Base-by-base conservation (phyloP, 2,329 filamentous ascomycete species). In the Torrubiellomyces zombiae region DNA sequence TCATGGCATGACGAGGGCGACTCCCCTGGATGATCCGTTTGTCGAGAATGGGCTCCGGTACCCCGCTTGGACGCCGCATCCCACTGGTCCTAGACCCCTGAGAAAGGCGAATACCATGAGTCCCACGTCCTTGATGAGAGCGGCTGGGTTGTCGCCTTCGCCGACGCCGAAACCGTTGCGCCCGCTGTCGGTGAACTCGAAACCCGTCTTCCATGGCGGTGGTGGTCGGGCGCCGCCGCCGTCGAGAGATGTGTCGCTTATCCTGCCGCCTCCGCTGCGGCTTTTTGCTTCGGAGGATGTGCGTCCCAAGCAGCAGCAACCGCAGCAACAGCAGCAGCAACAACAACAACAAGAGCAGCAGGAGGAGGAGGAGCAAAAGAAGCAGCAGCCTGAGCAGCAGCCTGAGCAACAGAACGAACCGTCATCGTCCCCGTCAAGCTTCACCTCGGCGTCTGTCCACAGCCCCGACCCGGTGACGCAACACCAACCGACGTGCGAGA, bases 21-120 rank as follows among this genome's bases (percentile, higher is more conserved):
- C 12, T 2, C 25, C 4, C 13, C n/a, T 26, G 2, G 29, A 39
- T 13, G 50, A 53, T 16, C 48, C 50, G 0, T 53, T 53, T 23
- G 35, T 48, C 1, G 47, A 47, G 13, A 20, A 20, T n/a, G 26
- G 18, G n/a, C n/a, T n/a, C n/a, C n/a, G n/a, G n/a, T n/a, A n/a
- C 5, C 24, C 16, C 2, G 23, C 22, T 0, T 25, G 13, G 16
- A 18, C 20, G 20, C 25, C 14, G n/a, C 24, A 30, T 7, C 29
- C 28, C 2, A 25, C 21, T 4, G 31, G 33, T 4, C 31, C 35
- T 8, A 31, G 35, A 13, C 31, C 35, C 7, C 21, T 36, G 23
- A 19, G 34, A 16, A 29, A 32, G 6, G 29, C 19, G 9, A 42
- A 38, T 26, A 42, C 38, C 9, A 14, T 41, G 27, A 39, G 36